These are phyloP conservation scores for Suillus brevipes DNA, from an alignment of 768 basidiomycete genomes.

Conservation along the genomic window DNA sequence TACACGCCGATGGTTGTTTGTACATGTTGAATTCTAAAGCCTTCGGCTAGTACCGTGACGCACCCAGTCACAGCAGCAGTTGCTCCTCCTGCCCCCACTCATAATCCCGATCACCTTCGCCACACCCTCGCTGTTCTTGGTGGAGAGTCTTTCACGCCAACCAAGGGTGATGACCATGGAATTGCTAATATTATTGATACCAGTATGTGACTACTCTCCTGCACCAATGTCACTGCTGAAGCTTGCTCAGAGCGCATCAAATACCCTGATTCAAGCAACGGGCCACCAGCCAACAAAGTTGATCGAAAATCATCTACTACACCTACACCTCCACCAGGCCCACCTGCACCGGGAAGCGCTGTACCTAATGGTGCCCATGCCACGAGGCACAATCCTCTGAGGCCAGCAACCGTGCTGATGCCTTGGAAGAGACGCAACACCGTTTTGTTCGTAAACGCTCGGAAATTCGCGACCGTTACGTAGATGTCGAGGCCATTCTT, in stretches of 20 bases:
- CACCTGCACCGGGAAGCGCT: slow-evolving; percentile 29
- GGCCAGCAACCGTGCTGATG: slow-evolving; percentile 72
- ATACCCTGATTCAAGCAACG: slow-evolving; percentile 73
- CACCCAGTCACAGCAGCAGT: no score
- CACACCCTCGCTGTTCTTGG: slow-evolving; percentile 83
- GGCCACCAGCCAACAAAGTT: slow-evolving; percentile 29
- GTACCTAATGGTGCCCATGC: slow-evolving; percentile 24
- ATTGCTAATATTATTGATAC: slow-evolving; percentile 91
- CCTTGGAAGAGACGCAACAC: slow-evolving; percentile 67
- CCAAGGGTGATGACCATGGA: slow-evolving; percentile 75
- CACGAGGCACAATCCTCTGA: slow-evolving; percentile 71
- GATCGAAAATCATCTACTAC: slow-evolving; percentile 51
- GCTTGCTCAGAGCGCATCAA: slow-evolving; percentile 79
- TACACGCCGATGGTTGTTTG: no score
- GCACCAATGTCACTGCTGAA: slow-evolving; percentile 7
- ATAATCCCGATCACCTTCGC: no score
- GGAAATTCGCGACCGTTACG: slow-evolving; percentile 67
- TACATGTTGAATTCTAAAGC: no score
- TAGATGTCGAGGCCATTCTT: slow-evolving; percentile 58
- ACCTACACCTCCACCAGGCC: slow-evolving; percentile 33
- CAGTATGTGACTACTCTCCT: slow-evolving; percentile 54
- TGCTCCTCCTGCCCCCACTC: no score
- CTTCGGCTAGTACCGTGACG: no score
- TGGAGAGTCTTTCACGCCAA: slow-evolving; percentile 82
- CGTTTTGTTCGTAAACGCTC: slow-evolving; percentile 62